A percentile compares a stretch with the other conserved stretches of the same genome.
Conservation (phyloP, 768 basidiomycete genomes). For the Multifurca ochricompacta region DNA sequence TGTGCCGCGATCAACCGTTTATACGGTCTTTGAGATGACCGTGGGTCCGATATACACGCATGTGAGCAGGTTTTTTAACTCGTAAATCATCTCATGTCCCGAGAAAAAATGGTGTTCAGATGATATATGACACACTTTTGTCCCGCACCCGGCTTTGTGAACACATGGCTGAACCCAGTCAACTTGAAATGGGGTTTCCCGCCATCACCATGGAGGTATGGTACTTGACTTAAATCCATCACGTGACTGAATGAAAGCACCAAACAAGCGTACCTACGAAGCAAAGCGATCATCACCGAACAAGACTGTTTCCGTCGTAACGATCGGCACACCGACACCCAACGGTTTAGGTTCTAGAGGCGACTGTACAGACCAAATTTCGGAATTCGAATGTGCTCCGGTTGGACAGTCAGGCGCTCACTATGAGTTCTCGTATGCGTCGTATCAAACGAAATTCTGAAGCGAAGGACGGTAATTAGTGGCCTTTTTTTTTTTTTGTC, state of each 20-base stretch:
- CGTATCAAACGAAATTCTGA: too few relatives aligned
- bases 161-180: neutral
- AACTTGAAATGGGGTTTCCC: neutral
- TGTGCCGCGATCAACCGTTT: neutral
- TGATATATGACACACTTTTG: neutral
- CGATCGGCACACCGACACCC: neutral
- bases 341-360: neutral
- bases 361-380: neutral
- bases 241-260: neutral
- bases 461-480: too few relatives aligned
- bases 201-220: neutral
- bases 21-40: neutral
- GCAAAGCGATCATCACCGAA: neutral
- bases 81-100: too few relatives aligned
- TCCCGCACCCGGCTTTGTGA: neutral
- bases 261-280: neutral
- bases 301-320: neutral
- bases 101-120: neutral
- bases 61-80: too few relatives aligned
- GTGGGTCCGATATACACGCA: neutral
- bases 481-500: too few relatives aligned
- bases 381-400: neutral
- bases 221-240: neutral
- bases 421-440: too few relatives aligned
- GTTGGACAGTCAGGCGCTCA: neutral